Evolutionary conservation across 345 rosid genomes (phyloP).

Genomic region (Melastoma malabathricum): DNA sequence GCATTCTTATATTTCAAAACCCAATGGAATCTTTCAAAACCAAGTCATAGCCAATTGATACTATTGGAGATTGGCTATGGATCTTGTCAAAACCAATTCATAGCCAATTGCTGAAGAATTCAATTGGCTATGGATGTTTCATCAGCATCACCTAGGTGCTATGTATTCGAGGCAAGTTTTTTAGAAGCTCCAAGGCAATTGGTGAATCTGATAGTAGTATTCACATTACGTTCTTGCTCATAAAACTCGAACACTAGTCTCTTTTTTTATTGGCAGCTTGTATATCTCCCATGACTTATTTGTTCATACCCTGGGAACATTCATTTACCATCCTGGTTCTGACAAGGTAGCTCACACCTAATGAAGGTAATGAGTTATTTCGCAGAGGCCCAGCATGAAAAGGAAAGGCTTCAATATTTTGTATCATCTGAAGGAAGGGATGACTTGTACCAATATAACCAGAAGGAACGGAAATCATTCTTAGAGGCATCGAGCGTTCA

Average conservation of each 20-base stretch:
- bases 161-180: slow-evolving; percentile 81
- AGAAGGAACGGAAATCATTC: slow-evolving; percentile 79
- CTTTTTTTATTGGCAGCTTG: not conserved
- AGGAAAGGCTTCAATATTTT: slow-evolving; percentile 79
- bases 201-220: not conserved
- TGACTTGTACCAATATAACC: slow-evolving; percentile 86
- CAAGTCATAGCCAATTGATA: too few species aligned
- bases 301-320: too few species aligned
- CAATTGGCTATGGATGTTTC: slow-evolving; percentile 92
- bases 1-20: too few species aligned
- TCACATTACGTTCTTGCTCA: not conserved
- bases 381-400: slow-evolving; percentile 73
- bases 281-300: too few species aligned
- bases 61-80: too few species aligned
- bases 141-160: slow-evolving; percentile 82
- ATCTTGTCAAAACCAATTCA: too few species aligned
- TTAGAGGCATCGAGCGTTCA: slow-evolving; percentile 45
- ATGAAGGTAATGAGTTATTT: slow-evolving; percentile 76
- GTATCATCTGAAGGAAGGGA: slow-evolving; percentile 88
- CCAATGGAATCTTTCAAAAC: too few species aligned
- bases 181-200: not conserved
- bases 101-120: slow-evolving; percentile 52
- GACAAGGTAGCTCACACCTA: not conserved
- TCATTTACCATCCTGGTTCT: slow-evolving; percentile 3
- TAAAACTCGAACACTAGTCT: not conserved